Conservation (phyloP, 257 asterid genomes). For the Plectranthus barbatus region DNA sequence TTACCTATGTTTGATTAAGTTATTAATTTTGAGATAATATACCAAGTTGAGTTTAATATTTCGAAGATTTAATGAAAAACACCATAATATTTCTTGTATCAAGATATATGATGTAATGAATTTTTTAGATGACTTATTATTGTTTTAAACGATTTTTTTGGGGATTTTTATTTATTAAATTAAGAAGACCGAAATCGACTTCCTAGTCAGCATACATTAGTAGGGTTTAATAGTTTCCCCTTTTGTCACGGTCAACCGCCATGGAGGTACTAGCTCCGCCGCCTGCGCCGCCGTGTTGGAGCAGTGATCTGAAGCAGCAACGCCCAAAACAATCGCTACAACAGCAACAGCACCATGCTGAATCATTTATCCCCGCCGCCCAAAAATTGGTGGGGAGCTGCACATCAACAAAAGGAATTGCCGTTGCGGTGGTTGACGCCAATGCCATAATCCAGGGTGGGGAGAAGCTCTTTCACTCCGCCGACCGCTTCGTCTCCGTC, state of each 20-base stretch:
- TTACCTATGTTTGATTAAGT: too few relatives aligned
- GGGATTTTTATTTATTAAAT: too few relatives aligned
- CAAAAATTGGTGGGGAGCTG: slow-evolving; percentile 57
- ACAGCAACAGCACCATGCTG: background rate
- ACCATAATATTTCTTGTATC: too few relatives aligned
- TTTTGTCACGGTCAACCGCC: slow-evolving; percentile 5
- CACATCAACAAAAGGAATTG: slow-evolving; percentile 70
- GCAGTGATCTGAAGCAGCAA: slow-evolving; percentile 48
- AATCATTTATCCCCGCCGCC: background rate
- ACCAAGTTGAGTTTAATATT: too few relatives aligned
- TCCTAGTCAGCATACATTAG: background rate
- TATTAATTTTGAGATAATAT: too few relatives aligned
- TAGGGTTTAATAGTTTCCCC: slow-evolving; percentile 25
- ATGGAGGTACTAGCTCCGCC: slow-evolving; percentile 50
- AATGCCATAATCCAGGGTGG: slow-evolving; percentile 88
- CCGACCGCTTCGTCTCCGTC: slow-evolving; percentile 80
- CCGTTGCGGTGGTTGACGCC: slow-evolving; percentile 91
- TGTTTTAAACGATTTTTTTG: too few relatives aligned
- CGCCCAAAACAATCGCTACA: slow-evolving; percentile 10
- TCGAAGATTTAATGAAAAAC: too few relatives aligned
- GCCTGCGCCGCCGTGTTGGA: slow-evolving; percentile 50
- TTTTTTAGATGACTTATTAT: too few relatives aligned
- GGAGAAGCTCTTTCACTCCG: slow-evolving; percentile 42
- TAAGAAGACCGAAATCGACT: background rate
- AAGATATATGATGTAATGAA: too few relatives aligned